Evolutionary conservation across 2,329 filamentous ascomycete species (phyloP), one percentile per base, ranked within the genome.

Genomic region (Clonostachys chloroleuca): DNA sequence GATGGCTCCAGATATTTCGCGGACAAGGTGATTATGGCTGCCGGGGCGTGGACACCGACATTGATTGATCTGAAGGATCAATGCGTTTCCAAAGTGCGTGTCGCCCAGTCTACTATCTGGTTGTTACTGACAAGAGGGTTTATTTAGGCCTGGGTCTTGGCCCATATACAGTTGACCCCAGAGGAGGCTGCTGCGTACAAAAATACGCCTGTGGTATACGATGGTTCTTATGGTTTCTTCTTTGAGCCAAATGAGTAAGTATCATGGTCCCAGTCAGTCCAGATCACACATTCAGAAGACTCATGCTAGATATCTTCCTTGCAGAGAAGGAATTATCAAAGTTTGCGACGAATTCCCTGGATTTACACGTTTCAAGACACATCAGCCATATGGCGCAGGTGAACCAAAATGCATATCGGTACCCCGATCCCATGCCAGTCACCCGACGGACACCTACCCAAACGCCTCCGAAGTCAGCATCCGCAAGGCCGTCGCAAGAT

Each of bases 181-280:
- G 51, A 67, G 40, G 72, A 74, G 54, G 63, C 64, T 0, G 59
- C 59, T 3, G 53, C 60, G n/a, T 74, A 72, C 57, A 70, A 67
- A 47, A 54, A 62, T 40, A 54, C 63, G 0, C 72, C 72, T 0
- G 70, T 74, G 0, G 59, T 75, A 1, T 75, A 74, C 52, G 69
- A 76, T 35, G 64, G 71, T 40, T 69, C 70, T 6, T 59, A 68
- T 33, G 73, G 73, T 2, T 76, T 75, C 59, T 75, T 75, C 58
- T 75, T 76, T 57, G 72, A 75, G 47, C 67, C 69, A 2, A 67
- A 68, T 44, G 68, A 69, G 57, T 63, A 55, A 41, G 52, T 30
- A 30, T 30, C 39, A 18, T 13, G 12, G 12, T 40, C 39, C n/a
- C 5, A 5, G 39, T 40, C n/a, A 9, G 39, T 20, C 39, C 24